Evolutionary conservation across 176 grass and related monocot genomes (phyloP).

Genomic region (Eleusine indica): DNA sequence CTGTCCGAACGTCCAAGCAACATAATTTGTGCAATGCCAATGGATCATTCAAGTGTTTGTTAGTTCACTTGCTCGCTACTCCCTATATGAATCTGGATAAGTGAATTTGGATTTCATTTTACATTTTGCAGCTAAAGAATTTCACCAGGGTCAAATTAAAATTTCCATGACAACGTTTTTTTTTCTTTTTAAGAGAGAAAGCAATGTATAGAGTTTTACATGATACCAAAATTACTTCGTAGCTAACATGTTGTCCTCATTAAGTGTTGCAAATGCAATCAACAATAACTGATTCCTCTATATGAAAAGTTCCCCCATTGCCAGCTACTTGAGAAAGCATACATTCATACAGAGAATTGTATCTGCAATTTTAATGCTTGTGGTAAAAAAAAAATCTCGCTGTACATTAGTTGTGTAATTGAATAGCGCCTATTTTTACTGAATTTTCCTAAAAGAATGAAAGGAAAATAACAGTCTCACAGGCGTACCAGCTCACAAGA

Average conservation of each 20-base stretch:
- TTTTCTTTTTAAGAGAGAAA: neutral
- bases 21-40: slow-evolving; percentile 25
- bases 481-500: too few species aligned
- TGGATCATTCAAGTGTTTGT: slow-evolving; percentile 18
- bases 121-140: neutral
- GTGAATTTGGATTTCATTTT: neutral
- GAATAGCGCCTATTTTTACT: neutral
- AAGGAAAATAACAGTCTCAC: neutral
- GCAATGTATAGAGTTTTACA: neutral
- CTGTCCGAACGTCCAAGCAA: slow-evolving; percentile 40
- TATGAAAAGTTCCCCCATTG: neutral
- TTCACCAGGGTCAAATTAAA: neutral
- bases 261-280: neutral
- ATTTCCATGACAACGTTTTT: neutral
- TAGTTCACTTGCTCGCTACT: neutral
- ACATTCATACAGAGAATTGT: neutral
- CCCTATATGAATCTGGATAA: neutral
- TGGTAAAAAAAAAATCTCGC: neutral
- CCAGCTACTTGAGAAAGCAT: neutral
- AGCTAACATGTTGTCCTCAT: neutral
- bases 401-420: neutral
- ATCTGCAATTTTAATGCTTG: neutral
- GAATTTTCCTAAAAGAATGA: neutral
- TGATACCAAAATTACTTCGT: neutral
- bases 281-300: neutral